Percentiles rank a stretch among this genome's conserved stretches.
phyloP scores from a whole-genome alignment of 768 basidiomycete genomes.

The Basidioascus undulatus region DNA sequence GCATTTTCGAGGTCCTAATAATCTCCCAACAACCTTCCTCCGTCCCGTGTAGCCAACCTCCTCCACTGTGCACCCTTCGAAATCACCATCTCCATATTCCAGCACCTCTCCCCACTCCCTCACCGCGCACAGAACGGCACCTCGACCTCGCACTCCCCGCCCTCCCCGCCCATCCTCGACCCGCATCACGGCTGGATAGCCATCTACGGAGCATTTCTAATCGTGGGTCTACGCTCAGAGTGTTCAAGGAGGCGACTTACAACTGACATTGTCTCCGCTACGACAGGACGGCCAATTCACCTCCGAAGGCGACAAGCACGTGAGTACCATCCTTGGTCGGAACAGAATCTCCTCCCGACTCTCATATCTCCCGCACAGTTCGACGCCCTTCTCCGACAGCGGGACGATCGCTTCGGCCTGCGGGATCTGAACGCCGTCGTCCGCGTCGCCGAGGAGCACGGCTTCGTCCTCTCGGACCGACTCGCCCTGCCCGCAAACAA shows the following conservation, averaged over 20 bases:
- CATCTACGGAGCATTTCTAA: constrained; percentile 2
- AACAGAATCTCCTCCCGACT: neutral
- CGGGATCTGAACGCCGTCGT: neutral
- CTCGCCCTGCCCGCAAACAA: neutral
- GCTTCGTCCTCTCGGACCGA: neutral
- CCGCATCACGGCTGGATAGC: neutral
- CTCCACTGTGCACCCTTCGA: constrained; percentile 1
- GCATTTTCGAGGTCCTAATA: neutral
- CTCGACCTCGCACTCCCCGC: too few relatives aligned
- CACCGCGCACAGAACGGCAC: neutral
- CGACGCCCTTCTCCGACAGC: neutral
- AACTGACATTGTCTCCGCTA: too few relatives aligned
- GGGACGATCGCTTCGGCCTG: neutral
- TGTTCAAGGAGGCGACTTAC: constrained; percentile 1
- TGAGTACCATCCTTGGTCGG: neutral
- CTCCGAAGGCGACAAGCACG: neutral
- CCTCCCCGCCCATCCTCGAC: too few relatives aligned
- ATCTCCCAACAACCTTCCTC: too few relatives aligned
- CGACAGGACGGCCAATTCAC: neutral
- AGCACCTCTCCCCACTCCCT: neutral
- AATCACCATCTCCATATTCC: constrained; percentile 1
- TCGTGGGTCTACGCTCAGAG: too few relatives aligned
- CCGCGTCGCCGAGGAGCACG: neutral
- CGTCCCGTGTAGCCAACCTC: too few relatives aligned
- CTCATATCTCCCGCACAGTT: neutral